A percentile compares a stretch with the other conserved stretches of the same genome.
Conservation (phyloP, 768 basidiomycete genomes). For the Collybiopsis luxurians region DNA sequence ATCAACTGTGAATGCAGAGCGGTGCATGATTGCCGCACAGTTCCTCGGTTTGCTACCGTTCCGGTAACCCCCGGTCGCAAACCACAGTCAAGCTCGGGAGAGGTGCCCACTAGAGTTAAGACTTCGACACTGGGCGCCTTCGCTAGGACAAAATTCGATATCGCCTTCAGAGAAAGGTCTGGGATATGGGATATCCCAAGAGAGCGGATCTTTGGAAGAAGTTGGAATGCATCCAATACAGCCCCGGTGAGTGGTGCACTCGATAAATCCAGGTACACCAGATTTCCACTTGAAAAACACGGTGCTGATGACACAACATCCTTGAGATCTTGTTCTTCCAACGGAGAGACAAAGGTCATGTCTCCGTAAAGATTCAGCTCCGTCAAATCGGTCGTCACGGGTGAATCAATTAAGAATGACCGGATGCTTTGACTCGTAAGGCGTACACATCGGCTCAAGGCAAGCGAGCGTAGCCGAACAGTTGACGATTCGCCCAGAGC, state of each 20-base stretch:
- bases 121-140: conserved; percentile 82
- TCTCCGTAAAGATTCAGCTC: conserved; percentile 93
- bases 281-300: conserved; percentile 69
- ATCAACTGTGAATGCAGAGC: conserved; percentile 77
- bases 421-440: conserved; percentile 78
- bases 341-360: conserved; percentile 72
- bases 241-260: conserved; percentile 69
- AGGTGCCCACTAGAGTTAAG: conserved; percentile 74
- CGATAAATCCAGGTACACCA: conserved; percentile 90
- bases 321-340: conserved; percentile 62
- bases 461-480: conserved; percentile 72
- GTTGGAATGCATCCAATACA: conserved; percentile 49
- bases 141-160: conserved; percentile 64
- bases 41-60: conserved; percentile 27
- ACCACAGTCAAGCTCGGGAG: conserved; percentile 69
- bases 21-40: conserved; percentile 68
- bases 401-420: conserved; percentile 67
- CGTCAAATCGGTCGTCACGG: conserved; percentile 55
- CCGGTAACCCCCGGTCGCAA: conserved; percentile 30
- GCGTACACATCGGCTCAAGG: conserved; percentile 82
- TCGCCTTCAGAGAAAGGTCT: conserved; percentile 55
- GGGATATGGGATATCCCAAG: conserved; percentile 89
- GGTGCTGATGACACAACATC: conserved; percentile 73
- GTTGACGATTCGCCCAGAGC: conserved; percentile 61
- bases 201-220: conserved; percentile 77